Base-by-base conservation (phyloP, 2,329 filamentous ascomycete species). In the Scedosporium apiospermum region DNA sequence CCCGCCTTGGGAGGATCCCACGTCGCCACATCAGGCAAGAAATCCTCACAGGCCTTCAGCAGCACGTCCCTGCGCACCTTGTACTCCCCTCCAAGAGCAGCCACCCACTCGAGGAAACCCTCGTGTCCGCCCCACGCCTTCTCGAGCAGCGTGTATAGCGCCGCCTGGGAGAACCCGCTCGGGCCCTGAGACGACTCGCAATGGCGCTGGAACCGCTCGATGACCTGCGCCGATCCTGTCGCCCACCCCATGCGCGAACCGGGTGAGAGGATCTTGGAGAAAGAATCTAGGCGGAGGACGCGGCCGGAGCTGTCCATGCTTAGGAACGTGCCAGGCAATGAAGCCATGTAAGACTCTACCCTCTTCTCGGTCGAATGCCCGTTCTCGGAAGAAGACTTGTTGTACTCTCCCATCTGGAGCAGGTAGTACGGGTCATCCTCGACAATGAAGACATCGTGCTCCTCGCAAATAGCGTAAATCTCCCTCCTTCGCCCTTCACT, bases 391-490 rank as follows among this genome's bases (percentile, higher is more conserved):
- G 83, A 81, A 1, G 81, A 14, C 3, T 38, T 38, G 34, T 14
- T 81, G 75, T 92, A 93, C 0, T 88, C 85, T 68, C 90, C 85
- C 88, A 92, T 90, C 75, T 96, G 93, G 42, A 96, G 80, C 77
- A 93, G 96, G 76, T 96, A 96, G 77, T 96, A 96, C 1, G 93
- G 93, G 72, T 96, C 93, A 71, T 96, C 93, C 77, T 97, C 93
- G 67, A 96, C 78, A 71, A 97, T 93, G 76, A 85, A 89, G 49
- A 96, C 70, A 71, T 96, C 90, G 74, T 96, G 91, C 76, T 91
- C 91, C 72, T 88, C 88, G 38, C 88, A 89, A 14, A 96, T 82
- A 42, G 79, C 79, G 75, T 96, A 96, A 57, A 96, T 80, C 23
- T 85, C 88, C 66, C 80, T 80, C 61, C 92, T 81, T 63, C 93